A percentile compares a stretch with the other conserved stretches of the same genome.
phyloP scores from a whole-genome alignment of 768 basidiomycete genomes.

The Suillus subluteus region DNA sequence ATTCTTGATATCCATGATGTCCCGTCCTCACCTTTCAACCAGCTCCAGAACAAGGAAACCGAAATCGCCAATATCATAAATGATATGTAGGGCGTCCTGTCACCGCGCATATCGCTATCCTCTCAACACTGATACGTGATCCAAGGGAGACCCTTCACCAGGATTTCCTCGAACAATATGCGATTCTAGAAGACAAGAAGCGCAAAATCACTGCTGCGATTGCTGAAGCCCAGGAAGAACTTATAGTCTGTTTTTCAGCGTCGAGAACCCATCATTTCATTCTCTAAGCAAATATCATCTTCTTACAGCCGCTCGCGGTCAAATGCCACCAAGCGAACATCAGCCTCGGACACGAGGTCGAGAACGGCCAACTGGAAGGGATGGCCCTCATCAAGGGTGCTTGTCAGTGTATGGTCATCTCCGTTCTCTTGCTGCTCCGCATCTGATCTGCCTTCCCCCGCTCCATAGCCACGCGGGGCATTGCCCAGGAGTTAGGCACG shows the following conservation, averaged over 20 bases:
- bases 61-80: conserved; percentile 24
- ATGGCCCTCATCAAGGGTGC: conserved; percentile 24
- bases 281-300: background rate
- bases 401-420: conserved; percentile 23
- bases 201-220: conserved; percentile 32
- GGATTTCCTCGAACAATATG: conserved; percentile 28
- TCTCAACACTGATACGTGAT: background rate
- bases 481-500: background rate
- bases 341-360: conserved; percentile 23
- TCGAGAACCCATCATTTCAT: background rate
- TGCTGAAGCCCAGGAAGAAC: conserved; percentile 23
- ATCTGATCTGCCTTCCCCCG: background rate
- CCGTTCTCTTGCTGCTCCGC: background rate
- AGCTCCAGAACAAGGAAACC: conserved; percentile 27
- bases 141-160: conserved; percentile 30
- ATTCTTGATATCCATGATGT: background rate
- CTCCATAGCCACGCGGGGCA: background rate
- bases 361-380: conserved; percentile 28
- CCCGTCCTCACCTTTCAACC: conserved; percentile 2
- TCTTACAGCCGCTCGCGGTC: conserved; percentile 29
- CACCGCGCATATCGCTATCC: conserved; percentile 13
- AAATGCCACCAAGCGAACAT: conserved; percentile 31
- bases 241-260: conserved; percentile 25
- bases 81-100: conserved; percentile 27
- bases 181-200: conserved; percentile 29